Conservation (phyloP, 495 filamentous ascomycete genomes). For the Antarctomyces pellizariae region DNA sequence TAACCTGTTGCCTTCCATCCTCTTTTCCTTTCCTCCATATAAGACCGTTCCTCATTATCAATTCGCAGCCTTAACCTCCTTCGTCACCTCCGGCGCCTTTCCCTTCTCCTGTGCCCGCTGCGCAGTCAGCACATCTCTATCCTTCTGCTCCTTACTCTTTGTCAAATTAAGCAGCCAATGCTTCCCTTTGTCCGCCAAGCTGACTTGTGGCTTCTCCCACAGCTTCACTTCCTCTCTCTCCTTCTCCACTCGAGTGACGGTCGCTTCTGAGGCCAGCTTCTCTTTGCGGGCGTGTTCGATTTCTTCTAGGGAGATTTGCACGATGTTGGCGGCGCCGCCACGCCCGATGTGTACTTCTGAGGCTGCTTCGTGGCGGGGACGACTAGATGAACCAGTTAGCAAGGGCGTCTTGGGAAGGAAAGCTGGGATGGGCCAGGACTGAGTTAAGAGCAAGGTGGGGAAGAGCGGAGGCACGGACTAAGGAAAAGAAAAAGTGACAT, state of each 20-base stretch:
- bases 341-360: conserved; percentile 22
- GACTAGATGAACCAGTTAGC: conserved; percentile 1
- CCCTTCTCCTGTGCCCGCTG: no score
- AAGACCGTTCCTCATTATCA: no score
- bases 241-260: conserved; percentile 10
- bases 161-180: conserved; percentile 26
- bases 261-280: conserved; percentile 13
- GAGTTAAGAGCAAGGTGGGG: neutral
- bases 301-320: conserved; percentile 16
- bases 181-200: conserved; percentile 28
- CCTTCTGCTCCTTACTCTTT: conserved; percentile 12
- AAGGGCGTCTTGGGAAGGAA: neutral
- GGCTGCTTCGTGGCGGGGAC: conserved; percentile 7
- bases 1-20: no score
- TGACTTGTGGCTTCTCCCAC: conserved; percentile 13
- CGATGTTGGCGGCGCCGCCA: conserved; percentile 33
- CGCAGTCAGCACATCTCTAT: no score
- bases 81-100: no score
- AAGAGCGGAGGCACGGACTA: conserved; percentile 1
- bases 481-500: conserved; percentile 11
- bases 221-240: conserved; percentile 5
- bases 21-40: no score
- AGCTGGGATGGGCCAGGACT: neutral
- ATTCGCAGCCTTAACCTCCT: no score
- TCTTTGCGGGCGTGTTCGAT: conserved; percentile 15